Base-by-base conservation (phyloP, 2,329 filamentous ascomycete species). In the Alternaria sp. region DNA sequence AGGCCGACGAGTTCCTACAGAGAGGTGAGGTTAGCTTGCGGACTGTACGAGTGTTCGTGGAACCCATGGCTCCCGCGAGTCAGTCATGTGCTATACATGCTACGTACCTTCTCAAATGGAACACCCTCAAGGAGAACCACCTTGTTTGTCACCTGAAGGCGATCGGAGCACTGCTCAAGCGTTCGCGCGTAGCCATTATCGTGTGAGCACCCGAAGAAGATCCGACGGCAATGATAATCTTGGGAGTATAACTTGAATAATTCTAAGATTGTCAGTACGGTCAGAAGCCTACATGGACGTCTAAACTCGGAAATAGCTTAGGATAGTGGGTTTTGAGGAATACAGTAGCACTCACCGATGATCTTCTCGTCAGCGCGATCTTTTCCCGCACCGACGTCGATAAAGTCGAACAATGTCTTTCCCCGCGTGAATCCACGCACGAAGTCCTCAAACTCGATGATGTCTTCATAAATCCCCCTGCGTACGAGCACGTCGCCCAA, bases 221-320 rank as follows among this genome's bases (percentile, higher is more conserved):
- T 84, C 60, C 88, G 87, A 57, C 86, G 87, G 71, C 88, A 90
- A 68, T 88, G 87, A 65, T 83, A 85, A 69, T 89, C 85, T 75
- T 85, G 81, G 55, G 88, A 78, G 74, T 85, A 83, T 51, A 87
- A 75, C 68, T 86, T 85, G 76, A 89, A 85, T 25, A 80, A 80
- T 67, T 87, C 87, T 87, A 33, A 33, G 30, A 33, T 33, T 33
- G 30, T 33, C 30, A 33, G 30, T 33, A 33, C 30, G 6, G 30
- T 33, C 30, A 33, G 30, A 33, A 33, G 30, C 30, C 30, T 33
- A 33, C 30, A 33, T 33, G 30, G 14, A 33, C 30, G 30, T 33
- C 30, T 33, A 33, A 0, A 33, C 30, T 33, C 30, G 30, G 30
- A 15, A 33, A 33, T 33, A 33, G 30, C 30, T 15, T 15, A 15